These are phyloP conservation scores for Phytophthora sojae DNA, from an alignment of 352 stramenopile species.

Conservation along the genomic window DNA sequence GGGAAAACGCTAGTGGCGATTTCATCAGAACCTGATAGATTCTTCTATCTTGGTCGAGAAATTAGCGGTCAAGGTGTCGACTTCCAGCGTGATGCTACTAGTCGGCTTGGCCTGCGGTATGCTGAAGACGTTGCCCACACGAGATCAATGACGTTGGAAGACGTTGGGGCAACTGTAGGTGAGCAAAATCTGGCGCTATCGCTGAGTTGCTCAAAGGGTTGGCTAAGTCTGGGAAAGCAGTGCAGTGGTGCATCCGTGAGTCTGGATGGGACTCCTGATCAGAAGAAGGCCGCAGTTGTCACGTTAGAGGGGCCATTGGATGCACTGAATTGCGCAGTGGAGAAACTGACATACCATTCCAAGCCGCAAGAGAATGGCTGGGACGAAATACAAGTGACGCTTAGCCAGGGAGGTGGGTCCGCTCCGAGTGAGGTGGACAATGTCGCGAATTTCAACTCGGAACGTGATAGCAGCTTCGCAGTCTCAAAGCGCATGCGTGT, in stretches of 20 bases:
- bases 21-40: slow-evolving; percentile 13
- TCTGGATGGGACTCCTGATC: slow-evolving; percentile 2
- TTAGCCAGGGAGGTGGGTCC: slow-evolving; percentile 29
- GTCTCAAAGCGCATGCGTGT: slow-evolving; percentile 48
- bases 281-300: slow-evolving; percentile 11
- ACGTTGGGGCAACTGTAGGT: slow-evolving; percentile 23
- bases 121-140: slow-evolving; percentile 11
- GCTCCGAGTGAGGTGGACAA: neutral
- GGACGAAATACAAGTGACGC: slow-evolving; percentile 54
- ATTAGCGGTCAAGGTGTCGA: neutral
- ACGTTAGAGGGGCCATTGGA: slow-evolving; percentile 38
- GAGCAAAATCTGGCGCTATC: slow-evolving; percentile 30
- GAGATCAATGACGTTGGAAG: slow-evolving; percentile 56
- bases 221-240: slow-evolving; percentile 42
- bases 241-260: slow-evolving; percentile 21
- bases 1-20: slow-evolving; percentile 20
- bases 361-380: slow-evolving; percentile 32
- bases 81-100: slow-evolving; percentile 4
- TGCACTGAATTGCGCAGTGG: slow-evolving; percentile 58
- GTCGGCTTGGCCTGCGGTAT: neutral
- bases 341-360: slow-evolving; percentile 59
- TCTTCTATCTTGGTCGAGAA: slow-evolving; percentile 34
- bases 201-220: slow-evolving; percentile 47
- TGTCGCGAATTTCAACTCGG: neutral
- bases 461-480: slow-evolving; percentile 32